These are phyloP conservation scores for Backusella liffmaniae DNA, from an alignment of 192 early-diverging fungal genomes.

Conservation along the genomic window DNA sequence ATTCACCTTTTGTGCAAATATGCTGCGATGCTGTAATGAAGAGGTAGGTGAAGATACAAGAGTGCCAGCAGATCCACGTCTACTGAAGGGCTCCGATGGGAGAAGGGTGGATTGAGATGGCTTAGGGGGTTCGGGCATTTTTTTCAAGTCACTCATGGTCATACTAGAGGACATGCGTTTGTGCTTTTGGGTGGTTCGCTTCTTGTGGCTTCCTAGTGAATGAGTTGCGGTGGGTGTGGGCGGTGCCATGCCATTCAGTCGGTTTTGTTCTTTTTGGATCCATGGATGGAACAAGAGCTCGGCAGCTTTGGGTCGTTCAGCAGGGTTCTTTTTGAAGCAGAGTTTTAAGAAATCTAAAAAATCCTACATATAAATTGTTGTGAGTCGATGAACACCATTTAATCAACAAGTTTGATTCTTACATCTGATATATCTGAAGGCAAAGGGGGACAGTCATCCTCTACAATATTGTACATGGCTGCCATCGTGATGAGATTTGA, in stretches of 20 bases:
- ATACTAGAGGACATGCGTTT: background rate
- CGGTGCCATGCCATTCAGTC: background rate
- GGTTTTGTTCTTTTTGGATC: conserved; percentile 44
- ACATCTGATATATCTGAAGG: conserved; percentile 73
- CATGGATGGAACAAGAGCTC: conserved; percentile 79
- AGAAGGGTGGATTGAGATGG: background rate
- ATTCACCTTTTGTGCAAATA: conserved; percentile 3
- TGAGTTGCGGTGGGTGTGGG: background rate
- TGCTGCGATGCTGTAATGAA: conserved; percentile 7
- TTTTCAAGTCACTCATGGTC: background rate
- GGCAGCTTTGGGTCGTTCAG: conserved; percentile 66
- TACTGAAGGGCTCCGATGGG: background rate
- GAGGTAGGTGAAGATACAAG: background rate
- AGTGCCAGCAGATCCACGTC: background rate
- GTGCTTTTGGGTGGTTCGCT: conserved; percentile 22
- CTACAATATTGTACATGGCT: conserved; percentile 91
- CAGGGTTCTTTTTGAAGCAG: conserved; percentile 83
- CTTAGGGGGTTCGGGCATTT: background rate
- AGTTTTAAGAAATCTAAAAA: conserved; percentile 75
- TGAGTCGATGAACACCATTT: background rate
- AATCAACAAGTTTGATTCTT: too few species aligned
- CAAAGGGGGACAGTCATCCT: conserved; percentile 86
- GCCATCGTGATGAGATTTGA: conserved; percentile 82
- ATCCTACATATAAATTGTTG: conserved; percentile 35
- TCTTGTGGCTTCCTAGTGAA: conserved; percentile 20